Evolutionary conservation across 371 early-diverging fungal genomes (phyloP).

Genomic region (Apophysomyces trapeziformis): DNA sequence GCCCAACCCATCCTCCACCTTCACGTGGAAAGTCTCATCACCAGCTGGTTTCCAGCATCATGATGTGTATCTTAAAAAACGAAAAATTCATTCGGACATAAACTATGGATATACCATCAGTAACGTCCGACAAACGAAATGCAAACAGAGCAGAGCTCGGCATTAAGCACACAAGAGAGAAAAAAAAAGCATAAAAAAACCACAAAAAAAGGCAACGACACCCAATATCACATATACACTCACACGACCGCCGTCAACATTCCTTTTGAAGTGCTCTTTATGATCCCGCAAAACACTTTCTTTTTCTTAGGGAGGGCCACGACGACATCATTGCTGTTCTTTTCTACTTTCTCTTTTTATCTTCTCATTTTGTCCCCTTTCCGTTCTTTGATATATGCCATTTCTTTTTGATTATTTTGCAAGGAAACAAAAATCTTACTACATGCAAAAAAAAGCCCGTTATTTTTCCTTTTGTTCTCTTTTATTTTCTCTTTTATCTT

Average conservation of each 20-base stretch:
- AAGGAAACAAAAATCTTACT: neutral
- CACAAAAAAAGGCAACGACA: slow-evolving; percentile 2
- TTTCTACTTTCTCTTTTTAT: slow-evolving; percentile 18
- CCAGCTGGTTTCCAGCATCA: slow-evolving; percentile 1
- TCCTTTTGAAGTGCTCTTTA: neutral
- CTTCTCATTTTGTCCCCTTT: slow-evolving; percentile 13
- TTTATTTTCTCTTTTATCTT: neutral
- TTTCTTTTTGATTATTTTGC: slow-evolving; percentile 3
- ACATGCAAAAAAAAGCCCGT: neutral
- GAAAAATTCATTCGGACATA: neutral
- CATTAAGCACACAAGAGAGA: slow-evolving; percentile 25
- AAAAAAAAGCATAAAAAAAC: slow-evolving; percentile 11
- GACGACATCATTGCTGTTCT: neutral
- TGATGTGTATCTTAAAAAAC: slow-evolving; percentile 2
- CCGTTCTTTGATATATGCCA: slow-evolving; percentile 12
- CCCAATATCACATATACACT: slow-evolving; percentile 6
- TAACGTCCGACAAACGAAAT: slow-evolving; percentile 21
- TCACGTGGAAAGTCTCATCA: slow-evolving; percentile 18
- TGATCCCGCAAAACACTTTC: slow-evolving; percentile 10
- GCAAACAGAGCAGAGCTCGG: slow-evolving; percentile 17
- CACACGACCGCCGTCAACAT: neutral
- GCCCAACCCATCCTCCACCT: neutral
- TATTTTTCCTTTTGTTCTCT: neutral
- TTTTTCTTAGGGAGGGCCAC: neutral
- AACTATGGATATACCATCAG: slow-evolving; percentile 23